Conservation (phyloP, 2,329 filamentous ascomycete species). For the Monilinia vaccinii-corymbosi region DNA sequence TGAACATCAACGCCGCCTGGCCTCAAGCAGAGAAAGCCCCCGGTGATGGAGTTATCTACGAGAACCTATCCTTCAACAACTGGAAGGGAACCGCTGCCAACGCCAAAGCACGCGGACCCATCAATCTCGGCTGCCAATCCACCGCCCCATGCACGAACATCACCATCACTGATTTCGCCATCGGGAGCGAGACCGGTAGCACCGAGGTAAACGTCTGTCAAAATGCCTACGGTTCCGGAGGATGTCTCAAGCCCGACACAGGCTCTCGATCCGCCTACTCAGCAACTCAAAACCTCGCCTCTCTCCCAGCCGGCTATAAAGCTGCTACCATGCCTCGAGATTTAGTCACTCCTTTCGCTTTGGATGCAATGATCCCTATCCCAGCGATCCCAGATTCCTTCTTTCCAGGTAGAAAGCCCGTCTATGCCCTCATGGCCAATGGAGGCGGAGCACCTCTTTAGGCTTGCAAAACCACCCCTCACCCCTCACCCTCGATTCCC, state of each 20-base stretch:
- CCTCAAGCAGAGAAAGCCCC: constrained; percentile 37
- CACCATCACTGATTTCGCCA: constrained; percentile 40
- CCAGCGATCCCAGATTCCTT: constrained; percentile 22
- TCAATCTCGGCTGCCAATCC: constrained; percentile 43
- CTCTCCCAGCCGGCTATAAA: constrained; percentile 12
- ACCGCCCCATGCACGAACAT: constrained; percentile 43
- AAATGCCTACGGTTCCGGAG: constrained; percentile 40
- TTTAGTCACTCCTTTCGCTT: constrained; percentile 14
- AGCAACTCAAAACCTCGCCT: constrained; percentile 11
- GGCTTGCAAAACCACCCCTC: no score
- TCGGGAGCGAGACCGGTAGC: constrained; percentile 42
- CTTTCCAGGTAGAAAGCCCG: constrained; percentile 20
- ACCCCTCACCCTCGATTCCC: no score
- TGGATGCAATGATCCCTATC: constrained; percentile 19
- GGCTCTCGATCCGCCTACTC: constrained; percentile 4
- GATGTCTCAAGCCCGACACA: constrained; percentile 28
- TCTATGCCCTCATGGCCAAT: constrained; percentile 1
- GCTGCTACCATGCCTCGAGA: constrained; percentile 16
- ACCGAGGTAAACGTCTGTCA: constrained; percentile 37
- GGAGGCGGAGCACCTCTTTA: not conserved
- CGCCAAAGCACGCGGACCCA: constrained; percentile 41
- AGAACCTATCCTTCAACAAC: constrained; percentile 43
- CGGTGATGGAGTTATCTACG: constrained; percentile 43
- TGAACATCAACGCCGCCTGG: constrained; percentile 43
- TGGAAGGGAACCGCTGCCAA: constrained; percentile 46